Conservation (phyloP, 805 yeast species). For the Spathaspora arborariae region DNA sequence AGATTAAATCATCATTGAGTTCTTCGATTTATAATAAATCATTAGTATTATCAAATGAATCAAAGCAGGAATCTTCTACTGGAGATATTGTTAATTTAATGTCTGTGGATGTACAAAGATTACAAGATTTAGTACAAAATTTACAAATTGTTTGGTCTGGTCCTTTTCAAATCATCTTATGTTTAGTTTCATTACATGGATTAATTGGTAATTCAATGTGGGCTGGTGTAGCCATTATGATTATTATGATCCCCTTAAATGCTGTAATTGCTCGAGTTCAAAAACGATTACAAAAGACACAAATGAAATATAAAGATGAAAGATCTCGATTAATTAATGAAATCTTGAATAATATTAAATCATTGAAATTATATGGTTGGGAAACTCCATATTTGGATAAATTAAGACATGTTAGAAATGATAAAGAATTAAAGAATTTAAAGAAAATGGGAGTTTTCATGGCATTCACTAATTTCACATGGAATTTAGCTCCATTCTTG, state of each 20-base stretch:
- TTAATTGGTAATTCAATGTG: constrained; percentile 89
- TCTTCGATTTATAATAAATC: constrained; percentile 68
- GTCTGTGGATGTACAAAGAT: constrained; percentile 90
- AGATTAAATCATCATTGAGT: constrained; percentile 65
- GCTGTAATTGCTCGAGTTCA: constrained; percentile 63
- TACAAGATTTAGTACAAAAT: constrained; percentile 77
- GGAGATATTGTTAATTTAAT: constrained; percentile 93
- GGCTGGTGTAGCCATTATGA: constrained; percentile 85
- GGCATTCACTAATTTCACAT: constrained; percentile 70
- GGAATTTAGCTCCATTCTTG: constrained; percentile 83
- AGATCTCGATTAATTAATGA: constrained; percentile 88
- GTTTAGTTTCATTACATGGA: constrained; percentile 68
- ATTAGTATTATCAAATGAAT: constrained; percentile 64
- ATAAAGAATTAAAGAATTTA: constrained; percentile 75
- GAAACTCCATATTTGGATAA: constrained; percentile 78
- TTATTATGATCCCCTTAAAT: constrained; percentile 76
- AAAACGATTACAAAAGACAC: constrained; percentile 71
- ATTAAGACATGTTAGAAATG: constrained; percentile 79
- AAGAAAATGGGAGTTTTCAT: constrained; percentile 67
- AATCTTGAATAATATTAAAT: constrained; percentile 85
- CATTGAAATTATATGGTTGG: constrained; percentile 94
- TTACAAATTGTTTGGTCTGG: constrained; percentile 87
- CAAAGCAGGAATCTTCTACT: constrained; percentile 66
- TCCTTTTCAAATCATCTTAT: constrained; percentile 79
- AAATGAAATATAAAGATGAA: constrained; percentile 88